Evolutionary conservation across 2,329 filamentous ascomycete species (phyloP), one percentile per base, ranked within the genome.

Genomic region (Diplodia sapinea): DNA sequence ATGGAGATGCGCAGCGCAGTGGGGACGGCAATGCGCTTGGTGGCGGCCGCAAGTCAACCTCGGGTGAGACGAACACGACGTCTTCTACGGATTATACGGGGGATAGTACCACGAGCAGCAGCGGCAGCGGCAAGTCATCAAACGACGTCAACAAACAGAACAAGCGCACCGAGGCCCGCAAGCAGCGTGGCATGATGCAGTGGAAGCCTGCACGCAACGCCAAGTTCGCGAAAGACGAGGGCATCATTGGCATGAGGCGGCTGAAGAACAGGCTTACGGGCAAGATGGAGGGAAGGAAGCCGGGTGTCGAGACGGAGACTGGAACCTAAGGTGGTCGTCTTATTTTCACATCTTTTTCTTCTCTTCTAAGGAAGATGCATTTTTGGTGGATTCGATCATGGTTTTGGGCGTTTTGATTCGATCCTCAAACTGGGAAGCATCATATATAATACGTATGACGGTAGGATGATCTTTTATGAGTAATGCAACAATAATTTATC

Each of bases 141-240:
- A 88, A 88, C 75, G 85, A 89, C 26, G 88, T 90, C 76, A 88
- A 88, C 73, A 83, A 84, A 67, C 85, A 88, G 70, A 92, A 89
- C 75, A 88, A 90, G 70, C 88, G 91, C 57, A 80, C 82, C 55
- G 84, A 97, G 76, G 90, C 94, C 77, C 87, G 94, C 0, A 93
- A 94, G 80, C 93, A 97, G 72, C 86, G 94, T 12, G 94, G 94
- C 0, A 74, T 97, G 75, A 96, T 97, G 92, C 94, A 98, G 78
- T 98, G 94, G 93, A 91, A 89, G 74, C 94, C 94, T 0, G 91
- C 94, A 76, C 85, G 94, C 50, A 97, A 97, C 76, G 83, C 88
- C 26, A 88, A 89, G 71, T 98, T 97, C 77, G 94, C 90, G 52
- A 96, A 95, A 80, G 86, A 97, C 73, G 92, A 98, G 82, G 88